Evolutionary conservation across 163 green algal species (phyloP).

Genomic region (Chloromonas sp.): DNA sequence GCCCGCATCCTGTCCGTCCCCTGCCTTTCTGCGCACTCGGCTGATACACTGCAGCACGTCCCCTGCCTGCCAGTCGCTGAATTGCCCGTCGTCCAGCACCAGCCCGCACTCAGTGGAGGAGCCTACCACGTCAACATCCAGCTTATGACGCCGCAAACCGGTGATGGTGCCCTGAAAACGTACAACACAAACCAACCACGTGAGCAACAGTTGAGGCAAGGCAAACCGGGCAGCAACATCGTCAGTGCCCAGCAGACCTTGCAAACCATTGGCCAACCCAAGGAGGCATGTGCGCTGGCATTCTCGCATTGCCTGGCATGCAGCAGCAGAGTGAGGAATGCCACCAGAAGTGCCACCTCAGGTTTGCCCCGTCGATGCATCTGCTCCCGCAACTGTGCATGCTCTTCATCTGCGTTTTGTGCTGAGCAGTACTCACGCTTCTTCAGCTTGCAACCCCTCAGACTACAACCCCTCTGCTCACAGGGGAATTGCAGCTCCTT

Average conservation of each 20-base stretch:
- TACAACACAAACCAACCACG: not conserved
- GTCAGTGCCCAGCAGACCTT: no score
- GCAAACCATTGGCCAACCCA: no score
- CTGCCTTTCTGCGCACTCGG: not conserved
- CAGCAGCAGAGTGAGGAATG: no score
- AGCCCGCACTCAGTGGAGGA: constrained; percentile 83
- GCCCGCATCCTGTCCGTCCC: not conserved
- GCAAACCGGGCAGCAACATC: no score
- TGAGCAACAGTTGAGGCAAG: not conserved
- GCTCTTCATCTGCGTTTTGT: not conserved
- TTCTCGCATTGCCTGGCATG: no score
- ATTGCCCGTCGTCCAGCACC: constrained; percentile 58
- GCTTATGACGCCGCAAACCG: constrained; percentile 74
- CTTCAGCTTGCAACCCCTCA: no score
- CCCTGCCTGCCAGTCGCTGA: constrained; percentile 41
- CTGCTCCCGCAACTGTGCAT: no score
- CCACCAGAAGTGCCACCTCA: no score
- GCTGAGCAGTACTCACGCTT: not conserved
- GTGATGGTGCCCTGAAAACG: constrained; percentile 51
- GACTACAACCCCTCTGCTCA: no score
- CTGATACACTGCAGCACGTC: constrained; percentile 72
- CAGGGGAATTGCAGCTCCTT: no score
- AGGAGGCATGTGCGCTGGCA: no score
- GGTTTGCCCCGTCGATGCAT: no score
- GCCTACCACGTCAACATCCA: constrained; percentile 73